Percentiles rank a stretch among this genome's conserved stretches.
Evolutionary conservation across 1,284 basidiomycete species (phyloP).

Genomic region (Melampsora larici-populina): DNA sequence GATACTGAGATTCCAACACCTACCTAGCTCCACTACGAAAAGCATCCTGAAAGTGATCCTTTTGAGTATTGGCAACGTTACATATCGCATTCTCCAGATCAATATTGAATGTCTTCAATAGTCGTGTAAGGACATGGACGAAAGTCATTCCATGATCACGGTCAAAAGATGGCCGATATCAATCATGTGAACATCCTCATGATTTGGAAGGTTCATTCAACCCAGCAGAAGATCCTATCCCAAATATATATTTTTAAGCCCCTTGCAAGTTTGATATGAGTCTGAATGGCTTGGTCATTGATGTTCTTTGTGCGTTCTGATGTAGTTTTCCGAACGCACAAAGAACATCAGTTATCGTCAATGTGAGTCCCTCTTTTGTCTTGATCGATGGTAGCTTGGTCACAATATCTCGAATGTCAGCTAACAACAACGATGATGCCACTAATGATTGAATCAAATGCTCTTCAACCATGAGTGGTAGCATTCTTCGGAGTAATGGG

Average conservation of each 20-base stretch:
- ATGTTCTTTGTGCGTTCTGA: not conserved
- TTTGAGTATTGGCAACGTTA: constrained; percentile 38
- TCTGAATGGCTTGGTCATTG: not conserved
- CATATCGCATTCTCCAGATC: constrained; percentile 26
- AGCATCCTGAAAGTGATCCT: constrained; percentile 32
- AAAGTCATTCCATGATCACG: constrained; percentile 23
- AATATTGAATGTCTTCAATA: constrained; percentile 31
- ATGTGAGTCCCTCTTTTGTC: no score
- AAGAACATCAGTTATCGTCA: constrained; percentile 42
- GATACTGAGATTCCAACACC: not conserved
- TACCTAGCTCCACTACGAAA: constrained; percentile 26
- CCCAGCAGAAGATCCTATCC: constrained; percentile 27
- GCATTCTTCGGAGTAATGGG: constrained; percentile 37
- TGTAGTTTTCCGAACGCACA: not conserved
- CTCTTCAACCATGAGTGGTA: constrained; percentile 12
- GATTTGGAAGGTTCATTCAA: constrained; percentile 6
- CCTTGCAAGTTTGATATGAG: not conserved
- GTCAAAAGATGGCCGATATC: no score
- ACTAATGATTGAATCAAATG: not conserved
- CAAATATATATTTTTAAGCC: constrained; percentile 42
- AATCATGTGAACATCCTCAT: not conserved
- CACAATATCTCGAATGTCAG: not conserved
- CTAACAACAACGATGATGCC: not conserved
- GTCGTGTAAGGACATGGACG: constrained; percentile 19
- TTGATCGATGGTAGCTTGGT: not conserved